Base-by-base conservation (phyloP, 176 grass and related monocot species). In the Musa itinerans region DNA sequence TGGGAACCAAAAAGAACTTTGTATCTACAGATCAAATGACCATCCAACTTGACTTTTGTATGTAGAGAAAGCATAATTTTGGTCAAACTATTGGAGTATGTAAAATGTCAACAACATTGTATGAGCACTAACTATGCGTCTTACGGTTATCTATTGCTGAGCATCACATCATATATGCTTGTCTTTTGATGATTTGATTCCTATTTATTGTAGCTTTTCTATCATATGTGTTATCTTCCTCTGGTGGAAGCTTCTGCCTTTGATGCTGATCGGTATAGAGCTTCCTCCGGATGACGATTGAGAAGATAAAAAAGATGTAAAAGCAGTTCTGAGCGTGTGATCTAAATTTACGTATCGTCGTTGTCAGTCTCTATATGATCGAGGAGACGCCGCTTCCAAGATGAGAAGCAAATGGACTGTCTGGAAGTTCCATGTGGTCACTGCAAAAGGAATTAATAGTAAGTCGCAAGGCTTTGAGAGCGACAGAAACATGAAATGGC, bases 391-490 rank as follows among this genome's bases (percentile, higher is more conserved):
- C 63, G 49, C 17, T 34, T 76, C 56, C 74, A 20, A 62, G 29
- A 63, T 55, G 56, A 49, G 74, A 63, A 61, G 27, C 19, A 13
- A 76, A 76, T 8, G 74, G 74, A 76, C 74, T 76, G 2, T 76
- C 74, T 13, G 74, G 74, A 76, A 76, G 74, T 62, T 76, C 56
- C 2, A 76, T 62, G 56, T 76, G 74, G 11, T 61, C 74, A 50
- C 74, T 76, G 29, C 74, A 76, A 75, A 76, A 59, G 9, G 56
- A 75, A 43, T 43, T 43, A 43, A 43, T 43, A 43, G 34, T 5
- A 0, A 0, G 34, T 43, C 34, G 34, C 6, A 43, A 43, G 34
- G 34, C 34, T 43, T 43, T 43, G 6, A 6, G 34, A 43, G 34
- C 4, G 29, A 43, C 34, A 43, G 34, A 43, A 43, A 50, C 34